Evolutionary conservation across 257 asterid genomes (phyloP).

Genomic region (Coffea eugenioides): DNA sequence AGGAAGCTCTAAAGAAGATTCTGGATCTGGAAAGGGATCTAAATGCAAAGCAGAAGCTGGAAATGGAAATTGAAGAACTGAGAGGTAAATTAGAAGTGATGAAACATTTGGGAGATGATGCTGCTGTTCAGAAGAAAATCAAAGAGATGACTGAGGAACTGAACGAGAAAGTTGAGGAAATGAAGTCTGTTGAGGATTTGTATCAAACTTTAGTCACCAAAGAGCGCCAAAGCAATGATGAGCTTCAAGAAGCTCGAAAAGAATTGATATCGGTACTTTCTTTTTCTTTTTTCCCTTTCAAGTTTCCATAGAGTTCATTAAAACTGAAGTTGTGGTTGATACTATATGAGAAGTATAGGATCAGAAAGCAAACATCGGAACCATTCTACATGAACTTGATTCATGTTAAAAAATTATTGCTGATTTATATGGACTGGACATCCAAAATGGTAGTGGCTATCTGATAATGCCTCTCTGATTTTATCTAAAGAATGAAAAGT

Average conservation of each 20-base stretch:
- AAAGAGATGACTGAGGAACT: slow-evolving; percentile 38
- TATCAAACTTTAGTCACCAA: slow-evolving; percentile 24
- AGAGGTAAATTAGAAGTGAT: slow-evolving; percentile 42
- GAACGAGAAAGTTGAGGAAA: slow-evolving; percentile 36
- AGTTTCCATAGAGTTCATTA: not conserved
- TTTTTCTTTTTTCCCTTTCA: not conserved
- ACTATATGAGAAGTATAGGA: not conserved
- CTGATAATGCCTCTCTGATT: not conserved
- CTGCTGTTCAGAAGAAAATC: slow-evolving; percentile 35
- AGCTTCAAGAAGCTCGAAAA: slow-evolving; percentile 39
- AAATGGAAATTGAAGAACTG: slow-evolving; percentile 40
- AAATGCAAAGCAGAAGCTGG: slow-evolving; percentile 27
- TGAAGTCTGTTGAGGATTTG: slow-evolving; percentile 26
- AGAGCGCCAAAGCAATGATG: slow-evolving; percentile 37
- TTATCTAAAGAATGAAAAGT: not conserved
- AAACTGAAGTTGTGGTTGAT: not conserved
- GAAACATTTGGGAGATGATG: slow-evolving; percentile 47
- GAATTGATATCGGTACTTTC: slow-evolving; percentile 25
- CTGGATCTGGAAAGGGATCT: slow-evolving; percentile 48
- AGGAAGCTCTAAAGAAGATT: slow-evolving; percentile 55
- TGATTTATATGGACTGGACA: not conserved
- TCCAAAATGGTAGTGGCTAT: not conserved
- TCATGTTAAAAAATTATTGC: not conserved
- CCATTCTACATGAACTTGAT: not conserved
- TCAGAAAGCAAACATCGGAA: not conserved